A percentile compares a stretch with the other conserved stretches of the same genome.
phyloP scores from a whole-genome alignment of 1,139 yeast species.

The Yamadazyma siamensis region DNA sequence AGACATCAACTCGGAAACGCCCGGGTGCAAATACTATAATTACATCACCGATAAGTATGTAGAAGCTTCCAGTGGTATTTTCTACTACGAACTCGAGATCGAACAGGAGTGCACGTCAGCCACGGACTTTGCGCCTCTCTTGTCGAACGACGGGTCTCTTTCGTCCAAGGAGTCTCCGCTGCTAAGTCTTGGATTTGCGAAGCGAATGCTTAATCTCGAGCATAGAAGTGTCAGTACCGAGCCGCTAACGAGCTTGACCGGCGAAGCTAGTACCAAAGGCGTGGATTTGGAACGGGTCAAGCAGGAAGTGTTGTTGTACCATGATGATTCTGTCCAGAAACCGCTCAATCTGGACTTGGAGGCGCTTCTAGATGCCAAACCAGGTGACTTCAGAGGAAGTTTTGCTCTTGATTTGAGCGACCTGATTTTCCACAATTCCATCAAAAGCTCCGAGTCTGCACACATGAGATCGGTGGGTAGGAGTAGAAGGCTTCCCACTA shows the following conservation, averaged over 20 bases:
- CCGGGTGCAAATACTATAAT: slow-evolving; percentile 22
- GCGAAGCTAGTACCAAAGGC: slow-evolving; percentile 1
- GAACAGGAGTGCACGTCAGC: slow-evolving; percentile 29
- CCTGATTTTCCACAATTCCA: slow-evolving; percentile 38
- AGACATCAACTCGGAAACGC: not conserved
- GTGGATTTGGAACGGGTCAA: slow-evolving; percentile 31
- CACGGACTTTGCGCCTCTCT: slow-evolving; percentile 30
- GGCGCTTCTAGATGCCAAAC: slow-evolving; percentile 23
- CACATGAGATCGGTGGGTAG: no score
- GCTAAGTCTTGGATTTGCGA: slow-evolving; percentile 36
- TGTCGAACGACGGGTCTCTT: slow-evolving; percentile 33
- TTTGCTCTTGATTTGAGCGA: slow-evolving; percentile 44
- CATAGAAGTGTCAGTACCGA: slow-evolving; percentile 10
- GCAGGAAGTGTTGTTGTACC: slow-evolving; percentile 22
- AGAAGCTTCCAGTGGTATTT: slow-evolving; percentile 29
- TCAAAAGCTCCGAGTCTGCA: slow-evolving; percentile 28
- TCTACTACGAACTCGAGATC: slow-evolving; percentile 37
- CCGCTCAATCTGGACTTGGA: slow-evolving; percentile 18
- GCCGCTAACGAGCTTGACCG: slow-evolving; percentile 4
- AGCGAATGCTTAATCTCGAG: slow-evolving; percentile 23
- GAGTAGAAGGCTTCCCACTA: slow-evolving; percentile 36
- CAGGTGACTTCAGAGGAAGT: slow-evolving; percentile 42
- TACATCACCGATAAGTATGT: slow-evolving; percentile 36
- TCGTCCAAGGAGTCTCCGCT: slow-evolving; percentile 33
- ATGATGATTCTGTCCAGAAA: slow-evolving; percentile 14